Base-by-base conservation (phyloP, 1,139 yeast genomes). In the Entelexis sorbosivorans region DNA sequence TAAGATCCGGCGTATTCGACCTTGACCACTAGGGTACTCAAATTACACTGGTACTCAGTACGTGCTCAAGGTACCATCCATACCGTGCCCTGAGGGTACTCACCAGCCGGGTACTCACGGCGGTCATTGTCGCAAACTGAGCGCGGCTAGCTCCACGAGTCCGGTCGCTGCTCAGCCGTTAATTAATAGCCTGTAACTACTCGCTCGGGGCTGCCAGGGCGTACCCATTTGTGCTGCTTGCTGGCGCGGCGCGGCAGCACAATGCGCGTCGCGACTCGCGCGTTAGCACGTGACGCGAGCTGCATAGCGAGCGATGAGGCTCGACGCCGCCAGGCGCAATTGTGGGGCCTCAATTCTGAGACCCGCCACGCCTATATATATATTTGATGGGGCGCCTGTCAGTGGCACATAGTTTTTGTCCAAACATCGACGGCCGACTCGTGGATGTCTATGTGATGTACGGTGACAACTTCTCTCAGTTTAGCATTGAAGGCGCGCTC, bases 291-390 rank as follows among this genome's bases (percentile, higher is more conserved):
- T 42, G 45, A 31, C n/a, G 11, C 20, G n/a, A 13, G 19, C 32
- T 42, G 45, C 45, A 42, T 11, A 17, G n/a, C 9, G 22, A 20
- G 7, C 16, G 45, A 36, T 42, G 45, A 42, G 36, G 17, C 45
- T 19, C 45, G 45, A 42, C 45, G 45, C 45, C 45, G 45, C 45
- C 45, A 32, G 45, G 36, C 36, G 45, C 36, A 42, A 32, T 31
- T 42, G 29, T 29, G 45, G 36, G 29, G 34, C 32, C 16, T 32
- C 7, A 5, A 20, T 14, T 31, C 19, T 9, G 20, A 20, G 29
- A 11, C 9, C 13, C 14, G 36, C 42, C 10, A 20, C 29, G 20
- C 17, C 31, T 42, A 29, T 32, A 42, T 42, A 42, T 42, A 42
- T 22, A 22, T 17, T n/a, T 13, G 35, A 17, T 3, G 5, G 22